phyloP scores from a whole-genome alignment of 2,329 filamentous ascomycete species.

The Mycosphaerella sp. region DNA sequence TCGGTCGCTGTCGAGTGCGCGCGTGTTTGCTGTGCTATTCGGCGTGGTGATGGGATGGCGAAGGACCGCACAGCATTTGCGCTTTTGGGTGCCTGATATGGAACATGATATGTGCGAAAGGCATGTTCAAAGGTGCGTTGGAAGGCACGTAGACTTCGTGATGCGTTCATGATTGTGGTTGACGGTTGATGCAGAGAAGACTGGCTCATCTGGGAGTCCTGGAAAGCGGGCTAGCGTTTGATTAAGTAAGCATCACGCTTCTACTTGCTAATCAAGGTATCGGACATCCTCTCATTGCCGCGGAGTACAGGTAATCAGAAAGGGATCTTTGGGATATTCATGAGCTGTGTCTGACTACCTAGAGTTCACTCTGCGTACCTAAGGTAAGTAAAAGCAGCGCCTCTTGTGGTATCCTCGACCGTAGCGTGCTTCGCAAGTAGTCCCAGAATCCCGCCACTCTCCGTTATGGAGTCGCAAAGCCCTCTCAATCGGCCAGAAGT shows the following conservation, averaged over 20 bases:
- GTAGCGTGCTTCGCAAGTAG: too few species aligned
- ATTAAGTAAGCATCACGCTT: conserved; percentile 1
- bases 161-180: conserved; percentile 10
- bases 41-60: conserved; percentile 4
- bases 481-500: not conserved
- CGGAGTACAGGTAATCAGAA: too few species aligned
- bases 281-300: too few species aligned
- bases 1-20: conserved; percentile 10
- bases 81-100: conserved; percentile 1
- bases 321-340: too few species aligned
- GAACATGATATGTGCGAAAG: conserved; percentile 28
- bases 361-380: too few species aligned
- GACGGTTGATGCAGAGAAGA: not conserved
- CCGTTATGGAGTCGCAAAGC: too few species aligned
- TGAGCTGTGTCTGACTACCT: too few species aligned
- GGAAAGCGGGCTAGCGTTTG: conserved; percentile 3
- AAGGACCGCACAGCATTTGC: conserved; percentile 17
- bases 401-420: too few species aligned
- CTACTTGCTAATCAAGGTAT: too few species aligned
- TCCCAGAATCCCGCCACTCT: too few species aligned
- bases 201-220: not conserved
- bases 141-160: conserved; percentile 32
- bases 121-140: conserved; percentile 31
- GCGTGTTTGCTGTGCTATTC: conserved; percentile 10
- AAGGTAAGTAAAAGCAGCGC: too few species aligned